These are phyloP conservation scores for Penicillium manginii DNA, from an alignment of 495 filamentous ascomycete species.

Conservation along the genomic window DNA sequence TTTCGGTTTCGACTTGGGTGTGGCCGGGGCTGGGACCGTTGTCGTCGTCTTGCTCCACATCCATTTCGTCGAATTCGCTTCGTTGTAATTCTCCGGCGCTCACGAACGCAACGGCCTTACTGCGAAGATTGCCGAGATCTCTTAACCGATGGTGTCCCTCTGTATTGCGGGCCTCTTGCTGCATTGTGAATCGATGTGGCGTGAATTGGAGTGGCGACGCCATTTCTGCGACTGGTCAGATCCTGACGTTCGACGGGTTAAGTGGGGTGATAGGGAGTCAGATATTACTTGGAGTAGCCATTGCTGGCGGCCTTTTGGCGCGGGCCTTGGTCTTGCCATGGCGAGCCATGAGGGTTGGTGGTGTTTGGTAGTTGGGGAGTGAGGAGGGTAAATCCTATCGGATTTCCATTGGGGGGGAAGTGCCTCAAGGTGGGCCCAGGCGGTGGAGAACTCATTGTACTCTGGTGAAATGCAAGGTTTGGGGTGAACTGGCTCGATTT, in stretches of 20 bases:
- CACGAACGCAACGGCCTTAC: constrained; percentile 72
- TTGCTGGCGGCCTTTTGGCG: constrained; percentile 19
- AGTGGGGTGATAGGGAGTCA: constrained; percentile 7
- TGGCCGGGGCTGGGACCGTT: too few relatives aligned
- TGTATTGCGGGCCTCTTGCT: constrained; percentile 79
- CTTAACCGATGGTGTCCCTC: constrained; percentile 56
- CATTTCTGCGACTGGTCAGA: background rate
- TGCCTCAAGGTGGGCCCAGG: constrained; percentile 20
- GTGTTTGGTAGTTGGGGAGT: background rate
- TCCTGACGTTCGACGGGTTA: background rate
- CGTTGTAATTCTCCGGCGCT: constrained; percentile 67
- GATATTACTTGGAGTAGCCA: constrained; percentile 12
- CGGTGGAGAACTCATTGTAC: constrained; percentile 10
- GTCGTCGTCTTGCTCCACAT: constrained; percentile 18
- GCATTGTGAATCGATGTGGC: constrained; percentile 58
- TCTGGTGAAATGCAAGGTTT: too few relatives aligned
- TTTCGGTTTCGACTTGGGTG: background rate
- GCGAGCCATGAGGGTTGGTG: constrained; percentile 26
- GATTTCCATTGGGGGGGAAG: background rate
- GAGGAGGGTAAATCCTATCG: background rate
- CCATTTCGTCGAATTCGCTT: constrained; percentile 29
- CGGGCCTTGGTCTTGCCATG: constrained; percentile 34
- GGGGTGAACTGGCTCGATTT: too few relatives aligned
- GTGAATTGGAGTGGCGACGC: constrained; percentile 4
- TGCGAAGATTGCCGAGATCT: constrained; percentile 43